phyloP scores from a whole-genome alignment of 768 basidiomycete genomes.

The Termitomyces bulborhizus region DNA sequence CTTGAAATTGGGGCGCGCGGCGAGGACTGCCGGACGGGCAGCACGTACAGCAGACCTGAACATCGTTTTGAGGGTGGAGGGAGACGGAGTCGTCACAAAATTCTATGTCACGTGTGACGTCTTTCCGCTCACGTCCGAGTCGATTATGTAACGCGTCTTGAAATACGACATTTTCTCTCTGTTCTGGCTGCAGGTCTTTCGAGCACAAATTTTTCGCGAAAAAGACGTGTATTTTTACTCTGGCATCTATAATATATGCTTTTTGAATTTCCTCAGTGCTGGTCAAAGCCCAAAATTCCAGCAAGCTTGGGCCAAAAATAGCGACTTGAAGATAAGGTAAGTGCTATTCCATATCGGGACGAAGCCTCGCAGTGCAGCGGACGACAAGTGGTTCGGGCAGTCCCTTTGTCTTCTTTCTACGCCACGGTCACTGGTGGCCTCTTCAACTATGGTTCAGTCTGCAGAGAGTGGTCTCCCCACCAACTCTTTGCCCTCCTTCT shows the following conservation, averaged over 20 bases:
- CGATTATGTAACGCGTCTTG: slow-evolving; percentile 9
- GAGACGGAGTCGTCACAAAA: slow-evolving; percentile 15
- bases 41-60: slow-evolving; percentile 40
- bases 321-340: neutral
- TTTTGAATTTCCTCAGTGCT: neutral
- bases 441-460: slow-evolving; percentile 1
- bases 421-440: slow-evolving; percentile 11
- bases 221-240: slow-evolving; percentile 3
- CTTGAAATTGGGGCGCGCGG: slow-evolving; percentile 30
- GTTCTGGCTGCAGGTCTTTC: neutral
- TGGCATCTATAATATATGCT: neutral
- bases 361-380: neutral
- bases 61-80: slow-evolving; percentile 27
- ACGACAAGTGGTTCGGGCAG: neutral
- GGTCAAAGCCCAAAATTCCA: neutral
- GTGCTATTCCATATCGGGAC: slow-evolving; percentile 4
- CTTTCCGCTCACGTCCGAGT: slow-evolving; percentile 25
- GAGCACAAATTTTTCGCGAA: neutral
- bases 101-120: slow-evolving; percentile 20
- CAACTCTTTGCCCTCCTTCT: slow-evolving; percentile 9
- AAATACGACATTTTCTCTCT: no score
- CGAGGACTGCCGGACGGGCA: slow-evolving; percentile 35
- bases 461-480: slow-evolving; percentile 4
- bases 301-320: neutral
- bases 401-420: slow-evolving; percentile 1